Evolutionary conservation across 2,329 filamentous ascomycete species (phyloP).

Genomic region (Fusarium sterilihyphosum): DNA sequence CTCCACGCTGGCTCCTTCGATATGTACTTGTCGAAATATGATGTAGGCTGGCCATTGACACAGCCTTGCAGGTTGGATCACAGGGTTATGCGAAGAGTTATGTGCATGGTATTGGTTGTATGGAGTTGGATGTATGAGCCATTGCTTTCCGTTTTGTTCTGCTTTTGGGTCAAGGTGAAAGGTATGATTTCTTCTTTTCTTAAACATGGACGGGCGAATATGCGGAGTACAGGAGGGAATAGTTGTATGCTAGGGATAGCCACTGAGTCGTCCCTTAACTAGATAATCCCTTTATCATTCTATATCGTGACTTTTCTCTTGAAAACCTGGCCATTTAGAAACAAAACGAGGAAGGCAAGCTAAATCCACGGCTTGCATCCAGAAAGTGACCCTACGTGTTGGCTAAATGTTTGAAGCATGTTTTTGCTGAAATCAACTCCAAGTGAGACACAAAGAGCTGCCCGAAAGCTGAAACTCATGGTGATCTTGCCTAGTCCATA

Average conservation of each 20-base stretch:
- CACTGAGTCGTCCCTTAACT: background rate
- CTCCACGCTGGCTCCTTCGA: background rate
- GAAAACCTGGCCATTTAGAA: background rate
- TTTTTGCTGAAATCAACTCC: too few species aligned
- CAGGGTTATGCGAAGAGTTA: constrained; percentile 10
- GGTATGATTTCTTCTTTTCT: constrained; percentile 17
- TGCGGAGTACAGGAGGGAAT: background rate
- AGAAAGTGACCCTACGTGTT: background rate
- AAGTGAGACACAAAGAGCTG: background rate
- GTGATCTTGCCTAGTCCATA: background rate
- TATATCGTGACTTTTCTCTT: background rate
- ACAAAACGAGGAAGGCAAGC: background rate
- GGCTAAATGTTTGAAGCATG: background rate
- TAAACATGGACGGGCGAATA: constrained; percentile 19
- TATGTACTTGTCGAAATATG: background rate
- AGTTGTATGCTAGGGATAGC: background rate
- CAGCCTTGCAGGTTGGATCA: constrained; percentile 13
- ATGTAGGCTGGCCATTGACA: background rate
- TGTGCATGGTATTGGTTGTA: constrained; percentile 23
- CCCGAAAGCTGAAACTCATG: background rate
- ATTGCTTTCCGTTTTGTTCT: constrained; percentile 26
- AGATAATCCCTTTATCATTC: background rate
- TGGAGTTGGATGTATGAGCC: constrained; percentile 39
- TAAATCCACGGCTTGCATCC: background rate
- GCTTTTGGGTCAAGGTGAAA: constrained; percentile 5